Evolutionary conservation across 805 yeast genomes (phyloP), one percentile per base, ranked within the genome.

Genomic region (Cyberlindnera lachancei): DNA sequence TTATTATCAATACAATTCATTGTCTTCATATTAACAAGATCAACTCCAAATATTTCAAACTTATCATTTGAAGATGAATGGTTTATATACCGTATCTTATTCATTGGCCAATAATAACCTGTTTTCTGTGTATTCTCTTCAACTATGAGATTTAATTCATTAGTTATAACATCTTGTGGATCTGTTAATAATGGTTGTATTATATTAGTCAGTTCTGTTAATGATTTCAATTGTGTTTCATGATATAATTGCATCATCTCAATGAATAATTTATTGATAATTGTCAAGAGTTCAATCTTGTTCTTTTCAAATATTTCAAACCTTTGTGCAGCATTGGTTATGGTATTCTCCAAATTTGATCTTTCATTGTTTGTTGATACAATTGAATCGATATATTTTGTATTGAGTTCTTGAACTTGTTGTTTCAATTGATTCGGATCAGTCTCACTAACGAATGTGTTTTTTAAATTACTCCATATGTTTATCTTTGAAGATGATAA

Each of bases 101-200:
- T 29, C 28, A 38, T 38, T 4, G 53, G 53, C 53, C 53, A 48
- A 32, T 40, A 50, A 51, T 51, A 50, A 12, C 52, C 53, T n/a
- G n/a, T n/a, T n/a, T n/a, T n/a, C n/a, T n/a, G n/a, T n/a, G n/a
- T n/a, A n/a, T n/a, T n/a, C n/a, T n/a, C n/a, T n/a, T n/a, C n/a
- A n/a, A n/a, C n/a, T n/a, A n/a, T n/a, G n/a, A n/a, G n/a, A n/a
- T n/a, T n/a, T n/a, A n/a, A n/a, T n/a, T n/a, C n/a, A n/a, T n/a
- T n/a, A n/a, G n/a, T n/a, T n/a, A n/a, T n/a, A n/a, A n/a, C n/a
- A n/a, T n/a, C n/a, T n/a, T n/a, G n/a, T n/a, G n/a, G n/a, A n/a
- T n/a, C n/a, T n/a, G n/a, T n/a, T n/a, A n/a, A n/a, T n/a, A n/a
- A n/a, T n/a, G n/a, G n/a, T n/a, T n/a, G n/a, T n/a, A n/a, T 15